Base-by-base conservation (phyloP, 345 rosid genomes). In the Acer saccharum region DNA sequence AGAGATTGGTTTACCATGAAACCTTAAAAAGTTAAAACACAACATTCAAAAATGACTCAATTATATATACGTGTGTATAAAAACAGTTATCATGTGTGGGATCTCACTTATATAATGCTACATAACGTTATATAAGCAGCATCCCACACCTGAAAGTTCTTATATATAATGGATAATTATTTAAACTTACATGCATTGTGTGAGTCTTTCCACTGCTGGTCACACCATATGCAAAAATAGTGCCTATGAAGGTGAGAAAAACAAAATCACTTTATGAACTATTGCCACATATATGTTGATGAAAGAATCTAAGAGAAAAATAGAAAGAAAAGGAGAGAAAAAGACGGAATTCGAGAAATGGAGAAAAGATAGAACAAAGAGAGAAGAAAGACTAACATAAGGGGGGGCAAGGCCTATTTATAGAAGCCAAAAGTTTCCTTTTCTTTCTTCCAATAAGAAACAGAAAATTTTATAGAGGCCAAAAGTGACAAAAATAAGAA, bases 171-270 rank as follows among this genome's bases (percentile, higher is more conserved):
- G 20, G 25, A 21, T 10, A 16, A 39, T 80, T 71, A 78, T 48
- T 68, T 55, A 64, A 81, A 80, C 97, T 94, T 84, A 96, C 99
- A 89, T 94, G 98, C 99, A 96, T 96, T 14, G 99, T 96, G 80
- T 96, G 99, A 78, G 99, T 96, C 87, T 96, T 96, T 84, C 99
- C 99, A 78, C 99, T 96, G 90, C 99, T 96, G 73, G 99, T 96
- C 83, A 96, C 98, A 63, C 99, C 99, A 82, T 96, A 96, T 65
- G 99, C 99, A 84, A 94, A 96, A 81, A 96, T 91, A 61, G 99
- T 96, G 76, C 99, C 99, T 96, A 86, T 55, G 75, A 77, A 43
- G 64, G 72, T 76, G 80, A 71, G 79, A 69, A 79, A 76, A 83
- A 76, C 50, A 71, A 77, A 71, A 71, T 79, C 58, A 57, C 25